Base-by-base conservation (phyloP, 441 rosid genomes). In the Kokia cookei region DNA sequence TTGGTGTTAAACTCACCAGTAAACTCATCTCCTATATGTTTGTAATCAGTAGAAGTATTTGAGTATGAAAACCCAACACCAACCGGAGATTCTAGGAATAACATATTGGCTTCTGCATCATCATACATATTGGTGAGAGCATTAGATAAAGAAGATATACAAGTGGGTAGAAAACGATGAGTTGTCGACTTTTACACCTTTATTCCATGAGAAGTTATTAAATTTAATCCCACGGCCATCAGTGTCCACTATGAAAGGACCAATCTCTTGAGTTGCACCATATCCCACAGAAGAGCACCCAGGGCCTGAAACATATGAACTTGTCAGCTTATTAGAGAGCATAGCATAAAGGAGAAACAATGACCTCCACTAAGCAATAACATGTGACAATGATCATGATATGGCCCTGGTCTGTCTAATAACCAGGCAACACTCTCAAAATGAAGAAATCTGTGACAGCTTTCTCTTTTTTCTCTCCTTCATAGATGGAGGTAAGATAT, bases 281-380 rank as follows among this genome's bases (percentile, higher is more conserved):
- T 93, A 90, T 76, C 95, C 98, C 78, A 93, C 91, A 72, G 98
- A 93, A 74, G 98, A 93, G 83, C 98, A 93, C 48, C 98, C 98
- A 71, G 98, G 98, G 54, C 98, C 98, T 93, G 88, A 75, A 83
- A 81, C 84, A 77, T 65, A 69, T 75, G 78, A 78, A 71, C 82
- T 83, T 86, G 88, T 86, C 85, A 78, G 84, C 83, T 80, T 71
- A 65, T 47, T 45, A 75, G 65, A 84, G 76, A 77, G 77, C 88
- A 84, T 53, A 55, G 61, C 73, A 75, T 66, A 77, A 74, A 65
- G 14, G 55, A 22, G 59, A 63, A 63, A 59, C 66, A 27, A 29
- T 53, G 68, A 24, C 67, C 69, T 61, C 53, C 67, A 59, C 50
- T 47, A 42, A 61, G 59, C 57, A 54, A 53, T 19, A 45, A 75